Conservation (phyloP, 805 yeast species). For the Ogataea saltuana region DNA sequence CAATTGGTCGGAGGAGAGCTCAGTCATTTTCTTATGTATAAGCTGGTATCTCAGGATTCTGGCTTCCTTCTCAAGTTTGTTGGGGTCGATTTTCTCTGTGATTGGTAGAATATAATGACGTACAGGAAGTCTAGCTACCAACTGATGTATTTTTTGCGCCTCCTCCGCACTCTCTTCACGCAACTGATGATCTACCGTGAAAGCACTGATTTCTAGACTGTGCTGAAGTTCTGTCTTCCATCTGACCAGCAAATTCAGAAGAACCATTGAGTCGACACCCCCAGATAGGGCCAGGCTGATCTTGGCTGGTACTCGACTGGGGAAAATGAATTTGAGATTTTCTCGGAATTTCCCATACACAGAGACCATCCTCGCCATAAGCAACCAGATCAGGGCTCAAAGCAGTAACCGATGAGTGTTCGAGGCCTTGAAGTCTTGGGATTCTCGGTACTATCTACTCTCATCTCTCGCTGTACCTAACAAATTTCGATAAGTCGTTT, state of each 20-base stretch:
- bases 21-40: slow-evolving; percentile 43
- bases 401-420: too few species aligned
- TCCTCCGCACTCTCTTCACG: slow-evolving; percentile 51
- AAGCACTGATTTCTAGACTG: slow-evolving; percentile 43
- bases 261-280: slow-evolving; percentile 79
- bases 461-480: too few species aligned
- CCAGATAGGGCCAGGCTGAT: slow-evolving; percentile 64
- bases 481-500: too few species aligned
- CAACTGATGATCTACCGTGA: slow-evolving; percentile 66
- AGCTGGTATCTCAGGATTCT: slow-evolving; percentile 51
- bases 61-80: slow-evolving; percentile 54
- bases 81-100: slow-evolving; percentile 13
- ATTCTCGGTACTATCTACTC: too few species aligned
- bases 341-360: background rate
- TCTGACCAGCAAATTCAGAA: slow-evolving; percentile 49
- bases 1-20: slow-evolving; percentile 38
- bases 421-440: too few species aligned
- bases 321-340: background rate
- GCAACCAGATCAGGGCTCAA: too few species aligned
- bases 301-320: background rate
- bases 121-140: slow-evolving; percentile 23
- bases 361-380: background rate
- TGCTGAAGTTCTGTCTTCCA: slow-evolving; percentile 24
- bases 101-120: slow-evolving; percentile 31
- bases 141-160: slow-evolving; percentile 40